Evolutionary conservation across 2,329 filamentous ascomycete genomes (phyloP).

Genomic region (Sarocladiaceae sp.): DNA sequence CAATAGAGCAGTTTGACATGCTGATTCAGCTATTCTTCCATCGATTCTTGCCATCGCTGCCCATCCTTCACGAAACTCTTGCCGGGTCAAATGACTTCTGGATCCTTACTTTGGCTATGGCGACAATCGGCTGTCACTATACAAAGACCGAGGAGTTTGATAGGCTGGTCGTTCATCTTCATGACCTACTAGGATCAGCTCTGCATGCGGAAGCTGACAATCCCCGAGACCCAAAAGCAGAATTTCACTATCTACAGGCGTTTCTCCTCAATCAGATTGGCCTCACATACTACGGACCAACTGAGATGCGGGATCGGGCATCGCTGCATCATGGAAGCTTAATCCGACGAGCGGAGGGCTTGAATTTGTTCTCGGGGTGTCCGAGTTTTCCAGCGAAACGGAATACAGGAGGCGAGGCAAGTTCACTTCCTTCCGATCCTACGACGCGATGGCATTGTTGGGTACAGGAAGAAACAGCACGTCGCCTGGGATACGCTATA

Average conservation of each 20-base stretch:
- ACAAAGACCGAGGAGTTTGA: conserved; percentile 16
- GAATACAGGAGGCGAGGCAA: conserved; percentile 1
- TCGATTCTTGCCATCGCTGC: conserved; percentile 24
- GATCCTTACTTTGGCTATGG: conserved; percentile 18
- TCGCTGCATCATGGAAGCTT: neutral
- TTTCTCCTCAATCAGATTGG: conserved; percentile 5
- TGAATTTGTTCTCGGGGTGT: conserved; percentile 6
- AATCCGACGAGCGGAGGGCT: neutral
- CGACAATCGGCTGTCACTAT: conserved; percentile 19
- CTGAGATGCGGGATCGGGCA: conserved; percentile 1
- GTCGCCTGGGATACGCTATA: conserved; percentile 12
- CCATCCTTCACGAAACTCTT: conserved; percentile 20
- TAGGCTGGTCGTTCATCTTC: conserved; percentile 15
- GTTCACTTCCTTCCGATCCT: neutral
- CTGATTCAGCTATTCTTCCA: conserved; percentile 26
- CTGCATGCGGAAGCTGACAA: neutral
- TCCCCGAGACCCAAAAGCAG: neutral
- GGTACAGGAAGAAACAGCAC: conserved; percentile 11
- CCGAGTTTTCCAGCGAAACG: too few relatives aligned
- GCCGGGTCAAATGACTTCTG: conserved; percentile 13
- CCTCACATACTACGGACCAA: neutral
- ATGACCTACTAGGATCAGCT: conserved; percentile 18
- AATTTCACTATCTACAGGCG: neutral
- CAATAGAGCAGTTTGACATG: conserved; percentile 19
- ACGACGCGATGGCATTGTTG: conserved; percentile 4